A percentile compares a stretch with the other conserved stretches of the same genome.
Conservation (phyloP, 2,329 filamentous ascomycete genomes). For the Hypoxylon sp. region DNA sequence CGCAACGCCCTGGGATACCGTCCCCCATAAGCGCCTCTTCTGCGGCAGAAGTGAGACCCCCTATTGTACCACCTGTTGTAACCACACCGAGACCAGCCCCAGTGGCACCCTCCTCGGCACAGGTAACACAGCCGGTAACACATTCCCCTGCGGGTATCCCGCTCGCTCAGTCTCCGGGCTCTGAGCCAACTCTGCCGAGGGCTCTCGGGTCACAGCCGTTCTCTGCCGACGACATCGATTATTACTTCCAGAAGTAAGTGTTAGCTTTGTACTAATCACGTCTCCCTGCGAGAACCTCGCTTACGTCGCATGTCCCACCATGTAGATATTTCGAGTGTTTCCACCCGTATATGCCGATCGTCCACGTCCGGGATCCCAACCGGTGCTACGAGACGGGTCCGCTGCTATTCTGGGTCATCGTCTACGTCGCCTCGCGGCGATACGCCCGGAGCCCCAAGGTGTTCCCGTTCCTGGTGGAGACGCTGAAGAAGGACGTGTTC, state of each 20-base stretch:
- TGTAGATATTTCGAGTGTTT: conserved; percentile 60
- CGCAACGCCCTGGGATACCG: conserved; percentile 33
- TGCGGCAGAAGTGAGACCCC: conserved; percentile 16
- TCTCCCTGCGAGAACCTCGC: neutral
- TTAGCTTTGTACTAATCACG: too few species aligned
- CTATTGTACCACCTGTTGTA: conserved; percentile 12
- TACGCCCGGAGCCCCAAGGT: conserved; percentile 55
- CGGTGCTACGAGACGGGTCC: conserved; percentile 57
- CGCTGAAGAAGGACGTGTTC: conserved; percentile 57
- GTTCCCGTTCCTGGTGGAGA: conserved; percentile 56
- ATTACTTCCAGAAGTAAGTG: conserved; percentile 61
- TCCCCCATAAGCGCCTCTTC: conserved; percentile 34
- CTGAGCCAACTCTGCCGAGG: conserved; percentile 49
- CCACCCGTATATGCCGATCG: conserved; percentile 61
- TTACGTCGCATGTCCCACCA: neutral
- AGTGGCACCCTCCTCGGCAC: conserved; percentile 41
- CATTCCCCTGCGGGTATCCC: conserved; percentile 43
- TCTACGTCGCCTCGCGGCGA: conserved; percentile 59
- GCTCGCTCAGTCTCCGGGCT: conserved; percentile 23
- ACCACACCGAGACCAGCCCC: conserved; percentile 9
- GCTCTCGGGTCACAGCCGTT: conserved; percentile 57
- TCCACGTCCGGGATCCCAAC: conserved; percentile 59
- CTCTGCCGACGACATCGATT: conserved; percentile 61
- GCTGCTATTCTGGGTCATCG: conserved; percentile 63
- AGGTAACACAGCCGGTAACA: too few species aligned